A percentile compares a stretch with the other conserved stretches of the same genome.
These are phyloP conservation scores for Penicillium sp. DNA, from an alignment of 2,329 filamentous ascomycete genomes.

Conservation along the genomic window DNA sequence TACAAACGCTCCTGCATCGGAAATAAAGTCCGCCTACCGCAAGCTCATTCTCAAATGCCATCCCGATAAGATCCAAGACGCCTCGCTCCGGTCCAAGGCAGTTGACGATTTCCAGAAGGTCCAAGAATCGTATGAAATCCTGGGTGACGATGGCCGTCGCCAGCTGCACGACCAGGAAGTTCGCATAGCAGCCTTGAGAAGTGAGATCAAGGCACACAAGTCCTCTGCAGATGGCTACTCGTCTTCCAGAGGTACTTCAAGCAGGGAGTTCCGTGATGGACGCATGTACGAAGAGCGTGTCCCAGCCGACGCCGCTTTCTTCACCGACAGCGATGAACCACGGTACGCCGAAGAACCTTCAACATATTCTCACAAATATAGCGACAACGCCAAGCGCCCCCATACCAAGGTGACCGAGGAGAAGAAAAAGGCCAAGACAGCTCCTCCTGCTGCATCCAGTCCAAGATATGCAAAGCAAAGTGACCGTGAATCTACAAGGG, in stretches of 20 bases:
- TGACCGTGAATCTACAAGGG: constrained; percentile 28
- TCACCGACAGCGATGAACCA: constrained; percentile 34
- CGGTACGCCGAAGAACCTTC: constrained; percentile 35
- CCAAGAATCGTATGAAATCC: constrained; percentile 86
- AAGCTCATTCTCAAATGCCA: constrained; percentile 86
- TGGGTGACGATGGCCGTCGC: constrained; percentile 72
- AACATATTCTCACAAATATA: constrained; percentile 36
- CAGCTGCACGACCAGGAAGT: constrained; percentile 74
- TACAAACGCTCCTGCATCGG: constrained; percentile 63
- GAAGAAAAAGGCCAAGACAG: constrained; percentile 33
- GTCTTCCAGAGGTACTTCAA: constrained; percentile 19
- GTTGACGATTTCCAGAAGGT: constrained; percentile 87
- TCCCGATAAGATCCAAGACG: constrained; percentile 84
- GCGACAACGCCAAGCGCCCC: constrained; percentile 32
- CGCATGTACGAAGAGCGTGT: constrained; percentile 42
- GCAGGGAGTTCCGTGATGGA: constrained; percentile 40
- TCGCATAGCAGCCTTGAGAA: constrained; percentile 62
- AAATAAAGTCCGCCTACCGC: constrained; percentile 75
- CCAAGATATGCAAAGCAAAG: constrained; percentile 33
- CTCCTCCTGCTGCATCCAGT: constrained; percentile 24
- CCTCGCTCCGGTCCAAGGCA: constrained; percentile 69
- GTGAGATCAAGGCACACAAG: constrained; percentile 48
- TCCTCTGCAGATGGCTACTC: constrained; percentile 6
- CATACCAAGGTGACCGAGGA: constrained; percentile 32
- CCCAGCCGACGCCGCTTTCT: constrained; percentile 29